Percentiles rank a stretch among this genome's conserved stretches.
Evolutionary conservation across 2,329 filamentous ascomycete genomes (phyloP).

Genomic region (Lachnellula subtilissima): DNA sequence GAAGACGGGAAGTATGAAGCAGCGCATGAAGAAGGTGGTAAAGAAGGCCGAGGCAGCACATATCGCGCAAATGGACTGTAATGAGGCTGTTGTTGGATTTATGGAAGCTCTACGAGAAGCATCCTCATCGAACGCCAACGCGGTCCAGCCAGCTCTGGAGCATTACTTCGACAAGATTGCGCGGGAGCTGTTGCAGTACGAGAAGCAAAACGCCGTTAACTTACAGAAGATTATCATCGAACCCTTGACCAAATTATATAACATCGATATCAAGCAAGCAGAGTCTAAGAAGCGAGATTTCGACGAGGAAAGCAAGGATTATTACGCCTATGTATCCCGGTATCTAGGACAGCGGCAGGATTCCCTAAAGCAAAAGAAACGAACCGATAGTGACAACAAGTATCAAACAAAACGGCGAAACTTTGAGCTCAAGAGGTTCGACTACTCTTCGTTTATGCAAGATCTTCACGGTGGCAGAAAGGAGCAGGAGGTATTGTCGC

Average conservation of each 20-base stretch:
- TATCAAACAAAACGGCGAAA: constrained; percentile 91
- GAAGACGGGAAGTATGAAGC: constrained; percentile 90
- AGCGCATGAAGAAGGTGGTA: constrained; percentile 92
- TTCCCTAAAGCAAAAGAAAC: constrained; percentile 95
- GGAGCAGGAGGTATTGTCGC: constrained; percentile 92
- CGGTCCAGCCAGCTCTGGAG: constrained; percentile 92
- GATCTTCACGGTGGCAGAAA: constrained; percentile 98
- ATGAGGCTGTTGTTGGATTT: constrained; percentile 77
- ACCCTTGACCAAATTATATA: constrained; percentile 85
- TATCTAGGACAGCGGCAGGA: constrained; percentile 97
- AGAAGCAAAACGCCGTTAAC: constrained; percentile 76
- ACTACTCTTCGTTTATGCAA: constrained; percentile 99
- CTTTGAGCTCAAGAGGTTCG: constrained; percentile 95
- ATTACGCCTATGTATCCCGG: constrained; percentile 89
- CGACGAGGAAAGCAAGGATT: constrained; percentile 97
- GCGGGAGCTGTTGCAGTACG: constrained; percentile 80
- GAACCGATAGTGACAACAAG: constrained; percentile 89
- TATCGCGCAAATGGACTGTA: constrained; percentile 73
- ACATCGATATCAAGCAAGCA: constrained; percentile 94
- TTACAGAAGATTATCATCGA: constrained; percentile 94
- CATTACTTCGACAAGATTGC: constrained; percentile 98
- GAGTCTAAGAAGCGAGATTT: constrained; percentile 97
- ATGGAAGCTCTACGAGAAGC: constrained; percentile 84
- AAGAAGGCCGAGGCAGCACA: constrained; percentile 90
- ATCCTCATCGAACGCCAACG: constrained; percentile 86